Conservation (phyloP, 495 filamentous ascomycete species). For the Penicillium chermesinum region DNA sequence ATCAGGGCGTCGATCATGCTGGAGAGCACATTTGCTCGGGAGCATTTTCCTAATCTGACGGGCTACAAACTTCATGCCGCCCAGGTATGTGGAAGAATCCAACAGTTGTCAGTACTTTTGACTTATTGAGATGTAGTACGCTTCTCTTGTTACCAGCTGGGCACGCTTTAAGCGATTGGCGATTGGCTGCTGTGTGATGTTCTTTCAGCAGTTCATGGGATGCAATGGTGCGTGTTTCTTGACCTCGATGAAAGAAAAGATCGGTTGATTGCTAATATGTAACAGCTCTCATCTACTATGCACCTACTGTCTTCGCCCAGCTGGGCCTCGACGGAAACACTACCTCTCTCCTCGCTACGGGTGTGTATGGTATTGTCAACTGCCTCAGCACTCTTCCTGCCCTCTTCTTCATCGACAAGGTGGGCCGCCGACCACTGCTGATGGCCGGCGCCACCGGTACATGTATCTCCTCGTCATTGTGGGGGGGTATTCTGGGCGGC, state of each 20-base stretch:
- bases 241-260: too few species aligned
- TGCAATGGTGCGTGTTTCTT: conserved; percentile 37
- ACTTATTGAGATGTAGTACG: conserved; percentile 33
- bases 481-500: conserved; percentile 63
- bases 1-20: conserved; percentile 76
- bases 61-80: conserved; percentile 47
- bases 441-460: conserved; percentile 44
- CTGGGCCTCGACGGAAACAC: conserved; percentile 61
- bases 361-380: conserved; percentile 76
- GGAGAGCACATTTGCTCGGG: conserved; percentile 67
- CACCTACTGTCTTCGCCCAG: conserved; percentile 65
- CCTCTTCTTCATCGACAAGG: conserved; percentile 67
- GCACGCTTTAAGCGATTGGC: conserved; percentile 66
- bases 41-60: conserved; percentile 63
- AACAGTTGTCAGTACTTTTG: not conserved
- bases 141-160: conserved; percentile 68
- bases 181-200: conserved; percentile 78
- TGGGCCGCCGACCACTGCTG: conserved; percentile 58
- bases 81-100: conserved; percentile 17
- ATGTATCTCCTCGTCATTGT: conserved; percentile 71
- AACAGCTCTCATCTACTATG: conserved; percentile 69
- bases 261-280: not conserved
- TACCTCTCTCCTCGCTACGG: conserved; percentile 68
- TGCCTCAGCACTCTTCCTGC: conserved; percentile 71
- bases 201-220: conserved; percentile 75